Percentiles rank a stretch among this genome's conserved stretches.
Evolutionary conservation across 495 filamentous ascomycete genomes (phyloP).

Genomic region (Podospora pseudocomata): DNA sequence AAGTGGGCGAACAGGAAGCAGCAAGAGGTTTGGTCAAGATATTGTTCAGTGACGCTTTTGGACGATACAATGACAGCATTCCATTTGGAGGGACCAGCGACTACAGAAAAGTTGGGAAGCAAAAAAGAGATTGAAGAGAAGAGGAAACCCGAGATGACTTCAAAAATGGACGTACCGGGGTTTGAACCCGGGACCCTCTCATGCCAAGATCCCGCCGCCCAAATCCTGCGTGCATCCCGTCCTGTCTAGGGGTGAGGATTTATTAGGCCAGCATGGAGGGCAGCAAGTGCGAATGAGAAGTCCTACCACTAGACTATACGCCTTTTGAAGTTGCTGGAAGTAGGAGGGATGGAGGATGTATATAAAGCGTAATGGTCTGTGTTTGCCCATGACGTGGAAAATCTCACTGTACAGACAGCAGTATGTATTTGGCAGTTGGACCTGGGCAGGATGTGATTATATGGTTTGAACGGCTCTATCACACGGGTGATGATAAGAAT

Average conservation of each 20-base stretch:
- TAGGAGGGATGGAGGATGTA: not conserved
- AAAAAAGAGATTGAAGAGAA: not conserved
- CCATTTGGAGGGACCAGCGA: no score
- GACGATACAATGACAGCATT: no score
- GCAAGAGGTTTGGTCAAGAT: no score
- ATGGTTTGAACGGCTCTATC: no score
- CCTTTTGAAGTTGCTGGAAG: not conserved
- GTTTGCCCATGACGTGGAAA: not conserved
- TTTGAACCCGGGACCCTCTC: not conserved
- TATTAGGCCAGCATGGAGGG: not conserved
- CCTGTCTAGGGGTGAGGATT: not conserved
- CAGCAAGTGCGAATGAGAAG: not conserved
- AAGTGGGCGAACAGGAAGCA: no score
- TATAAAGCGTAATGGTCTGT: not conserved
- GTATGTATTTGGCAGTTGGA: no score
- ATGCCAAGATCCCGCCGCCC: not conserved
- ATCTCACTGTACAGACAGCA: no score
- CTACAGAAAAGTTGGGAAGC: not conserved
- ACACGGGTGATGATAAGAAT: no score
- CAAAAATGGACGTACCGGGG: not conserved
- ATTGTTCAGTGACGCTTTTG: no score
- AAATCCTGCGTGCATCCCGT: not conserved
- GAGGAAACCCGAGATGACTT: no score
- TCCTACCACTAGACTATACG: not conserved
- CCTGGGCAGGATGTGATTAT: no score